These are phyloP conservation scores for Dictyostelium capitatum DNA, from an alignment of 78 protist genomes.

Conservation along the genomic window DNA sequence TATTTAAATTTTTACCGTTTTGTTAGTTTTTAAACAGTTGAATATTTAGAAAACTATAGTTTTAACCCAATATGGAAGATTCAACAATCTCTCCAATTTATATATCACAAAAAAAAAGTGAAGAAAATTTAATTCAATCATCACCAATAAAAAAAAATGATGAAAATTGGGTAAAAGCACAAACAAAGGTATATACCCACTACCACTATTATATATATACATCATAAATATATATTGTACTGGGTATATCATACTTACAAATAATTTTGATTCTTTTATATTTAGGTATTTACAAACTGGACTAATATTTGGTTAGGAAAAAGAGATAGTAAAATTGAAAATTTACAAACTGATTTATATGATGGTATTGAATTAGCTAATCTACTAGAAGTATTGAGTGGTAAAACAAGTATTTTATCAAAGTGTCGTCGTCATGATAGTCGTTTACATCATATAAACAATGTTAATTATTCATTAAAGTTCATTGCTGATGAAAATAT, in stretches of 20 bases:
- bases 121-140: background rate
- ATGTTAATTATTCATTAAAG: slow-evolving; percentile 38
- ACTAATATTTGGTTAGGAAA: slow-evolving; percentile 81
- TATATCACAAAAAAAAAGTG: background rate
- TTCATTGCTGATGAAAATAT: slow-evolving; percentile 53
- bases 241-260: too few species aligned
- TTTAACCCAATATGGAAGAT: background rate
- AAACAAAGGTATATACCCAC: too few species aligned
- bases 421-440: background rate
- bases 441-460: slow-evolving; percentile 62
- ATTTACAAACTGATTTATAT: slow-evolving; percentile 74
- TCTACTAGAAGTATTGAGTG: slow-evolving; percentile 86
- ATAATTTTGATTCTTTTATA: too few species aligned
- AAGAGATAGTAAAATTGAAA: slow-evolving; percentile 55
- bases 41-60: too few species aligned
- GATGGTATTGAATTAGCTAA: slow-evolving; percentile 85
- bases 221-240: too few species aligned
- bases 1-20: too few species aligned
- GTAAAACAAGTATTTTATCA: slow-evolving; percentile 10
- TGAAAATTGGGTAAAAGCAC: background rate
- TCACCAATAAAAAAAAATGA: slow-evolving; percentile 1
- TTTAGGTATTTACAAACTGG: slow-evolving; percentile 94
- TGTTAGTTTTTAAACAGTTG: too few species aligned
- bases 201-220: too few species aligned
- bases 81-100: background rate